These are phyloP conservation scores for Microstroma glucosiphilum DNA, from an alignment of 1,284 basidiomycete genomes.

Conservation along the genomic window DNA sequence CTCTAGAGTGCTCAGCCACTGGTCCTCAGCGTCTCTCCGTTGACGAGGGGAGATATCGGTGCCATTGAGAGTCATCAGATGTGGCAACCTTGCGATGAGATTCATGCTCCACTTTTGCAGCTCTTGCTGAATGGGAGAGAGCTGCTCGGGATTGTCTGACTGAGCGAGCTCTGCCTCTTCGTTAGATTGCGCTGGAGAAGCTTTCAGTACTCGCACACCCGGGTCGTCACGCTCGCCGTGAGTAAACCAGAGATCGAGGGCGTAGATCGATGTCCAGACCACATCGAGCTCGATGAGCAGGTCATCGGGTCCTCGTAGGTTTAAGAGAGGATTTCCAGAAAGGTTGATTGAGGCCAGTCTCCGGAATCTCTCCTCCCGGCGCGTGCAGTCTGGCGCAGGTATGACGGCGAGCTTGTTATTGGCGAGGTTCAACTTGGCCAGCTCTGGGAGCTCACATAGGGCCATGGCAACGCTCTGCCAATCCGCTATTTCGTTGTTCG, in stretches of 20 bases:
- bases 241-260: not conserved
- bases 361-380: not conserved
- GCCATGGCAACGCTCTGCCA: constrained; percentile 60
- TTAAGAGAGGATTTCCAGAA: not conserved
- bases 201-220: not conserved
- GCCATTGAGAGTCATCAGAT: not conserved
- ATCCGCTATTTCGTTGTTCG: constrained; percentile 62
- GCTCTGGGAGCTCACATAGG: constrained; percentile 58
- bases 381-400: not conserved
- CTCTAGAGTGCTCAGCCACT: not conserved
- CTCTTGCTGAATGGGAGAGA: not conserved
- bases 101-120: not conserved
- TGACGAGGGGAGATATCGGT: not conserved
- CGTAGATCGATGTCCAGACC: not conserved
- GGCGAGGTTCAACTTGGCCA: not conserved
- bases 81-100: not conserved
- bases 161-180: not conserved
- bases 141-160: too few relatives aligned
- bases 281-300: not conserved
- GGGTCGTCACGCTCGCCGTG: not conserved
- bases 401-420: not conserved
- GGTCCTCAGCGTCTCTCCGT: not conserved
- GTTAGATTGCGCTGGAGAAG: not conserved
- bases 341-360: not conserved
- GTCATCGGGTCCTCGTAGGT: not conserved